Evolutionary conservation across 495 filamentous ascomycete genomes (phyloP).

Genomic region (Penicillium paxilli): DNA sequence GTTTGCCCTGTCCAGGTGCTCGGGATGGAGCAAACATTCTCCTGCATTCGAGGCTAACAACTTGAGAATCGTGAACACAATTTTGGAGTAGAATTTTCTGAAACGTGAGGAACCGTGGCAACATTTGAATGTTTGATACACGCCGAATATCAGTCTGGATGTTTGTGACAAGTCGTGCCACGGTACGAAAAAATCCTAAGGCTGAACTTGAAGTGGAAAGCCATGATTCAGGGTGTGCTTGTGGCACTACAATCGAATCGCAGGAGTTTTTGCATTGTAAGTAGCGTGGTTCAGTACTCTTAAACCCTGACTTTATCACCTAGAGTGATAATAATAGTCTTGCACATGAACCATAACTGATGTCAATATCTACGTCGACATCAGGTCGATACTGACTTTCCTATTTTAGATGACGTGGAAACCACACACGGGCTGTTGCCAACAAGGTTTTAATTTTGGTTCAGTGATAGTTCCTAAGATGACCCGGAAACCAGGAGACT

Average conservation of each 20-base stretch:
- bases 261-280: no score
- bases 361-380: neutral
- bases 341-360: no score
- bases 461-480: neutral
- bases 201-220: neutral
- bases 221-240: no score
- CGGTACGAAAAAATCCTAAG: neutral
- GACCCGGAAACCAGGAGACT: conserved; percentile 16
- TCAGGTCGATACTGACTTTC: neutral
- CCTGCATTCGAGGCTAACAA: neutral
- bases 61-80: neutral
- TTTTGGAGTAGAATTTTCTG: neutral
- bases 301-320: neutral
- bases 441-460: conserved; percentile 1
- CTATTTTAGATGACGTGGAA: neutral
- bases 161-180: neutral
- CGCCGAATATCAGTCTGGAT: neutral
- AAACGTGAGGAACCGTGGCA: neutral
- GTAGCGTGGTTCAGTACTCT: neutral
- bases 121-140: neutral
- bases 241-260: no score
- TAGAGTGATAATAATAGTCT: no score
- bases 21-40: neutral
- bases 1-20: neutral
- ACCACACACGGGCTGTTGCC: neutral